Base-by-base conservation (phyloP, 2,329 filamentous ascomycete species). In the Cryoendolithus antarcticus region DNA sequence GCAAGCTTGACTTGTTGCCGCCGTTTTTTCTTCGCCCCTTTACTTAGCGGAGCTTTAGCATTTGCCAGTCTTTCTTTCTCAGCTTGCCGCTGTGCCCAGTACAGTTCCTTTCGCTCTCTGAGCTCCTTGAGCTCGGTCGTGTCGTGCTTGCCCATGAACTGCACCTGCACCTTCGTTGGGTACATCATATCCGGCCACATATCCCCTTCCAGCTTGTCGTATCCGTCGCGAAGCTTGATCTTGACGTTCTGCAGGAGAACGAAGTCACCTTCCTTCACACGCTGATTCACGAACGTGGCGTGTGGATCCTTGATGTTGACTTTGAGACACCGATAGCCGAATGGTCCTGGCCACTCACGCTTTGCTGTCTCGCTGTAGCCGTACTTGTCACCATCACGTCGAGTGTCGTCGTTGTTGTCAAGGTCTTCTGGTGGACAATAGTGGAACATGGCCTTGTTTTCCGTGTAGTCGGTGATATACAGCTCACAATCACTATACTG, bases 381-480 rank as follows among this genome's bases (percentile, higher is more conserved):
- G 44, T 63, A 74, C 0, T 63, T 57, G 48, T 80, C 74, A 3
- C 71, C 72, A 34, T 75, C 69, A 31, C 59, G 61, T 49, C 38
- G 42, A 9, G 31, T 10, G 12, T 52, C 46, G 8, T 49, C 44
- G 3, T 31, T 28, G 12, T 19, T 19, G 15, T 19, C 15, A 19
- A 19, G 3, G 54, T 63, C 57, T 34, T 59, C 53, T 3, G 62
- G 62, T 28, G 64, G 54, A 9, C 53, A 50, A 42, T 75, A 75
- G 29, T 76, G 60, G 47, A 70, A 79, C 42, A 95, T 77, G 1
- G 52, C 43, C 0, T 66, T 53, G 67, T 95, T 85, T 37, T 74
- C 63, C 0, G 86, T 93, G 57, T 88, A 94, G 59, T 95, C 88
- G 0, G 83, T 82, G 11, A 93, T 64, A 65, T 86, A 86, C 0